A percentile compares a stretch with the other conserved stretches of the same genome.
Evolutionary conservation across 371 early-diverging fungal genomes (phyloP).

Genomic region (Mortierella sp.): DNA sequence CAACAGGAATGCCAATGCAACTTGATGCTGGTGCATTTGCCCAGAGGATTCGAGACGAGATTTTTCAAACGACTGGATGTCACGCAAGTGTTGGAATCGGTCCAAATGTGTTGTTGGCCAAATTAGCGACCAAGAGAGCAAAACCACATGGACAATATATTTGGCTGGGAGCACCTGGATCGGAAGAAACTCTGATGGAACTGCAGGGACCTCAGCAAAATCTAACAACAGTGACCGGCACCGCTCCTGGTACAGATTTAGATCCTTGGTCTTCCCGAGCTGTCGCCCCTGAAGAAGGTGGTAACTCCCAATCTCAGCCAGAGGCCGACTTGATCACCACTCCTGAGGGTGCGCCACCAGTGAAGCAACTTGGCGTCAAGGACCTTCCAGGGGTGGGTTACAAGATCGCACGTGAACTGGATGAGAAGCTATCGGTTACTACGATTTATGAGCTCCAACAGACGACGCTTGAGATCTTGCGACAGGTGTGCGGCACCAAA

Average conservation of each 20-base stretch:
- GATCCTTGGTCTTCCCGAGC: no score
- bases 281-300: neutral
- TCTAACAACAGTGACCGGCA: conserved; percentile 16
- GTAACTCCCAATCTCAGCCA: conserved; percentile 56
- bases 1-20: neutral
- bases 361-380: conserved; percentile 11
- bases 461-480: conserved; percentile 55
- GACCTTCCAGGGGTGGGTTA: conserved; percentile 36
- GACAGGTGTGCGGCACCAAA: conserved; percentile 75
- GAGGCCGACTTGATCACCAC: conserved; percentile 58
- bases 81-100: conserved; percentile 82
- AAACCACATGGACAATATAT: conserved; percentile 80
- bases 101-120: conserved; percentile 78
- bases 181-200: conserved; percentile 19
- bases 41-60: conserved; percentile 58
- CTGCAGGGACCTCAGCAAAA: conserved; percentile 10
- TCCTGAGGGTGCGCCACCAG: conserved; percentile 9
- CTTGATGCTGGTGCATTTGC: conserved; percentile 54
- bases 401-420: conserved; percentile 46
- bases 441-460: conserved; percentile 67
- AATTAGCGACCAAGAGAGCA: conserved; percentile 82
- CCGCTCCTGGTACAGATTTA: no score
- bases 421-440: conserved; percentile 47
- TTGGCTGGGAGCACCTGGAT: conserved; percentile 40
- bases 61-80: conserved; percentile 70